Evolutionary conservation across 176 grass and related monocot genomes (phyloP).

Genomic region (Paspalum notatum): DNA sequence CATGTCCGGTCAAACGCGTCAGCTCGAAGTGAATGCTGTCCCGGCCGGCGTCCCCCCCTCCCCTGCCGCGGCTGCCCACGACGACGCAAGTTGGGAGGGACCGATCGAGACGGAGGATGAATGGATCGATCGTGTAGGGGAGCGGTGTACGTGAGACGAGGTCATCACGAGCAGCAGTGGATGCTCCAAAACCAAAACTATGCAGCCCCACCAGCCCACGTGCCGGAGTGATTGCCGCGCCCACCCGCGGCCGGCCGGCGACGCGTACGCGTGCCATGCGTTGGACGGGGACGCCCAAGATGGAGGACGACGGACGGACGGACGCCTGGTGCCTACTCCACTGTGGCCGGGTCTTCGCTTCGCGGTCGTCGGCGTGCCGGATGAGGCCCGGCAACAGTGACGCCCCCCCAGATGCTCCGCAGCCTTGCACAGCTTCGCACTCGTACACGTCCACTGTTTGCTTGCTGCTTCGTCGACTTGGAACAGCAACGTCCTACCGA

Average conservation of each 20-base stretch:
- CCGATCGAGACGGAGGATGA: not conserved
- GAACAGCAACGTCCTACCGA: not conserved
- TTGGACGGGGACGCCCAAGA: too few relatives aligned
- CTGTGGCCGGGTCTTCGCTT: not conserved
- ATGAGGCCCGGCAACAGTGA: not conserved
- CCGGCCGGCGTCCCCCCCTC: not conserved
- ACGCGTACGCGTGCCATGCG: not conserved
- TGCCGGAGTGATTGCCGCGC: not conserved
- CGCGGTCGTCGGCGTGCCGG: not conserved
- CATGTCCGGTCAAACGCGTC: conserved; percentile 43
- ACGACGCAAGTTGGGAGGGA: not conserved
- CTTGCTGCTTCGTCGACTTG: not conserved
- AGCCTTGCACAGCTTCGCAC: too few relatives aligned
- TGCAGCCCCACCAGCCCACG: not conserved
- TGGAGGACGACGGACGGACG: not conserved
- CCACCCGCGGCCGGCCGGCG: not conserved
- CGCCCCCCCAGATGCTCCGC: not conserved
- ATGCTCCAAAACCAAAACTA: not conserved
- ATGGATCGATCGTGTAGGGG: not conserved
- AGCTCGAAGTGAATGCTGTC: conserved; percentile 41
- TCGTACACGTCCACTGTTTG: not conserved
- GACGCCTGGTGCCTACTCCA: not conserved
- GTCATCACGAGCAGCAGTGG: too few relatives aligned
- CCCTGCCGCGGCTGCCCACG: too few relatives aligned
- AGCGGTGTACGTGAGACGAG: not conserved